Evolutionary conservation across 2,329 filamentous ascomycete species (phyloP).

Genomic region (Coccinonectria pachysandricola): DNA sequence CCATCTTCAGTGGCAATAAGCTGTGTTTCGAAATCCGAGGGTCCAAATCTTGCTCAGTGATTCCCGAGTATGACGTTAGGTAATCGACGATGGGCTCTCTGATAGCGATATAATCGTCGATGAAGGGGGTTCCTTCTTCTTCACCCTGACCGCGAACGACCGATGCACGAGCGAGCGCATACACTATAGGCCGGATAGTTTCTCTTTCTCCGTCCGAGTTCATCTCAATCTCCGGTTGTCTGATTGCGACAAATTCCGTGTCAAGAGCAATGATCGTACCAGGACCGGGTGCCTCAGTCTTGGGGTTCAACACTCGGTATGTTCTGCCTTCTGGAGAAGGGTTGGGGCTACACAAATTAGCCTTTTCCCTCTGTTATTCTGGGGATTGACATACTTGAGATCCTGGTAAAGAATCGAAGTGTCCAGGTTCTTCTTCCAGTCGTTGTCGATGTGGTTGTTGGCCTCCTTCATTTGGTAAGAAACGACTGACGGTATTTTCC

Average conservation of each 20-base stretch:
- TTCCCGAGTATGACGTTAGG: constrained; percentile 86
- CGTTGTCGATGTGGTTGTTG: constrained; percentile 72
- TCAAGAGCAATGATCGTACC: constrained; percentile 80
- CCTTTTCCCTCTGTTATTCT: too few relatives aligned
- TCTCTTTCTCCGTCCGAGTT: constrained; percentile 85
- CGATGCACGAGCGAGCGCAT: constrained; percentile 86
- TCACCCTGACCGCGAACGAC: constrained; percentile 73
- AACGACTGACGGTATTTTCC: constrained; percentile 87
- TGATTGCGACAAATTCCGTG: constrained; percentile 89
- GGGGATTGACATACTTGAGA: constrained; percentile 33
- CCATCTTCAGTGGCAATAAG: constrained; percentile 76
- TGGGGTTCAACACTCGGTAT: constrained; percentile 47
- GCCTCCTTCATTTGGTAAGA: constrained; percentile 74
- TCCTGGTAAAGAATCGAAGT: constrained; percentile 76
- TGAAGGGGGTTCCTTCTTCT: constrained; percentile 75
- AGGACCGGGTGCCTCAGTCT: constrained; percentile 55
- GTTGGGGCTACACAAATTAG: constrained; percentile 33
- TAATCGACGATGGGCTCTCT: constrained; percentile 91
- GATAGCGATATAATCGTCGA: constrained; percentile 94
- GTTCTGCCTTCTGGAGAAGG: constrained; percentile 35
- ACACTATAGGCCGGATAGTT: constrained; percentile 82
- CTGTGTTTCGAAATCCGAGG: constrained; percentile 68
- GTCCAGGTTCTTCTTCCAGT: constrained; percentile 79
- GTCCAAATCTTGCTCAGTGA: constrained; percentile 76
- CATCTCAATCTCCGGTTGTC: constrained; percentile 90